Evolutionary conservation across 225 moss, liverwort and hornwort species (phyloP).

Genomic region (Marchantia paleacea): DNA sequence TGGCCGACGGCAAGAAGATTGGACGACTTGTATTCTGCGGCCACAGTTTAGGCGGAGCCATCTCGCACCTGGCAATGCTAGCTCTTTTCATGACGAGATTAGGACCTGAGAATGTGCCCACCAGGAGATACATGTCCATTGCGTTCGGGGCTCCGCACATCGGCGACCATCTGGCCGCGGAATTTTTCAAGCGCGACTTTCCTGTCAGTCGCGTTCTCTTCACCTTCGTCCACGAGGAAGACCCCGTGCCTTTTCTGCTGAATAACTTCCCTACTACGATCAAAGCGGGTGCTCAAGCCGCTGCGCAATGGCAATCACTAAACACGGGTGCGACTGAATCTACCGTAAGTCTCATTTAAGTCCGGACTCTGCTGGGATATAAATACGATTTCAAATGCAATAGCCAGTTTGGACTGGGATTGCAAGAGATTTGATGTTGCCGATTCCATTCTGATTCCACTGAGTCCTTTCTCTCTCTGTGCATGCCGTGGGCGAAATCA

Average conservation of each 20-base stretch:
- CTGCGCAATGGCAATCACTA: too few species aligned
- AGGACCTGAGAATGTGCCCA: neutral
- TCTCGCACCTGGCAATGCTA: constrained; percentile 8
- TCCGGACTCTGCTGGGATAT: too few species aligned
- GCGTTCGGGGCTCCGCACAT: constrained; percentile 2
- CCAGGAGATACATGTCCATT: neutral
- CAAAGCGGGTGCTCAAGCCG: neutral
- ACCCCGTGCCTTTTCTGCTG: constrained; percentile 13
- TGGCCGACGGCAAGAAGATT: neutral
- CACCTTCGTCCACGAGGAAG: constrained; percentile 1
- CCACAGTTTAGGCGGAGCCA: constrained; percentile 10
- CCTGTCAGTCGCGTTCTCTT: constrained; percentile 11
- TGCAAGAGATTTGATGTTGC: too few species aligned
- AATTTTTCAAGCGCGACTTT: neutral
- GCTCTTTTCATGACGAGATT: constrained; percentile 2
- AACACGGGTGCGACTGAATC: neutral
- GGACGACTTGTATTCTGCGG: neutral
- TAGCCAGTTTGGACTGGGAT: too few species aligned
- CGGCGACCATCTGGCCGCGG: neutral
- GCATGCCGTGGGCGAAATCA: too few species aligned
- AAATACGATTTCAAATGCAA: too few species aligned
- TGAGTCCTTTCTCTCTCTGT: too few species aligned
- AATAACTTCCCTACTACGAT: neutral
- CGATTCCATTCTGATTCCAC: too few species aligned
- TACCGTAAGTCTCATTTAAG: neutral